phyloP scores from a whole-genome alignment of 371 early-diverging fungal species.

The Funneliformis caledonium region DNA sequence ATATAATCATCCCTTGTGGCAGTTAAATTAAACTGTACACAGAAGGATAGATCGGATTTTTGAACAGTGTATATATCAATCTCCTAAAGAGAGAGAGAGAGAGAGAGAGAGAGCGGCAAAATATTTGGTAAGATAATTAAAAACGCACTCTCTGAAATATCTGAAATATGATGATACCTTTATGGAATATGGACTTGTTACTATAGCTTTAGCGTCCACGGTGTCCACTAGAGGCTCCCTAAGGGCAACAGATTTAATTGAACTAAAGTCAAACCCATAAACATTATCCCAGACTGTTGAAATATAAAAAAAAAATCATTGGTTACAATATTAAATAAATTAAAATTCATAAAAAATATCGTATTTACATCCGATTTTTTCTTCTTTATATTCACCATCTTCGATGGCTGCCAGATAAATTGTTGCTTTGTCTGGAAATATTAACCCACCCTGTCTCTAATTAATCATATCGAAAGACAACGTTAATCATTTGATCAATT shows the following conservation, averaged over 20 bases:
- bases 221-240: slow-evolving; percentile 93
- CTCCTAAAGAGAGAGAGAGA: slow-evolving; percentile 44
- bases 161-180: slow-evolving; percentile 54
- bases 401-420: slow-evolving; percentile 93
- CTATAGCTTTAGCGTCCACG: slow-evolving; percentile 80
- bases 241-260: slow-evolving; percentile 86
- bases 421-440: slow-evolving; percentile 92
- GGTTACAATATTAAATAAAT: not conserved
- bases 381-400: slow-evolving; percentile 92
- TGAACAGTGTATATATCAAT: slow-evolving; percentile 83
- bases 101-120: not conserved
- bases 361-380: slow-evolving; percentile 82
- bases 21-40: slow-evolving; percentile 75
- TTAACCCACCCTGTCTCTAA: slow-evolving; percentile 71
- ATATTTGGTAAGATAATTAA: not conserved
- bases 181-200: slow-evolving; percentile 73
- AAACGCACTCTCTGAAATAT: not conserved
- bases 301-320: slow-evolving; percentile 7
- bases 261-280: slow-evolving; percentile 92
- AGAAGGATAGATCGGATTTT: slow-evolving; percentile 86
- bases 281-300: slow-evolving; percentile 86
- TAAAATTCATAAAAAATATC: slow-evolving; percentile 40
- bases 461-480: not conserved
- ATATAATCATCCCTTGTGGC: slow-evolving; percentile 81
- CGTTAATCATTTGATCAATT: not conserved